These are phyloP conservation scores for Fusarium verticillioides DNA, from an alignment of 2,329 filamentous ascomycete genomes.

Conservation along the genomic window DNA sequence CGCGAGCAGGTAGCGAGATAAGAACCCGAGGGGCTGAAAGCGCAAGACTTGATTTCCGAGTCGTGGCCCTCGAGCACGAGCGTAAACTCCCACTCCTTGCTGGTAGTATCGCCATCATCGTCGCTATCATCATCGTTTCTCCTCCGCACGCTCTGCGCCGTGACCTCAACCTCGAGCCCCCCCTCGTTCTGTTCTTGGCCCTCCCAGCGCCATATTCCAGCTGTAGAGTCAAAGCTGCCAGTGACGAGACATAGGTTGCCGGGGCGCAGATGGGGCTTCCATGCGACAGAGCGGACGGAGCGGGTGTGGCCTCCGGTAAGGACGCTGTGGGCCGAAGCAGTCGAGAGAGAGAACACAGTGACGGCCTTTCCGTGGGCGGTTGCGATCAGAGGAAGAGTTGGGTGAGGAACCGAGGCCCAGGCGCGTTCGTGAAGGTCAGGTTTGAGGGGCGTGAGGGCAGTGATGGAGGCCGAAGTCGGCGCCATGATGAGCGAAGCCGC, in stretches of 20 bases:
- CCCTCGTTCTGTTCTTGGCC: conserved; percentile 53
- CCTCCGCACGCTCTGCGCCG: conserved; percentile 34
- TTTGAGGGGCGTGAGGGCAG: conserved; percentile 61
- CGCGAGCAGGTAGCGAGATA: conserved; percentile 90
- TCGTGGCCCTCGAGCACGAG: conserved; percentile 95
- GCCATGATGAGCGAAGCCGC: conserved; percentile 34
- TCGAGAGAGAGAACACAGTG: conserved; percentile 87
- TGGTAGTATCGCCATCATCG: conserved; percentile 62
- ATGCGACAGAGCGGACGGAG: conserved; percentile 84
- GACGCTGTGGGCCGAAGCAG: conserved; percentile 80
- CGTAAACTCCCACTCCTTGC: conserved; percentile 91
- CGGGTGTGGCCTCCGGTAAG: conserved; percentile 91
- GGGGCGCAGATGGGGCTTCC: conserved; percentile 78
- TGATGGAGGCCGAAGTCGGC: conserved; percentile 49
- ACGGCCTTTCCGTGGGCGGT: conserved; percentile 89
- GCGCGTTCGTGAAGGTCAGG: conserved; percentile 75
- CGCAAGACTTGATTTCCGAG: conserved; percentile 86
- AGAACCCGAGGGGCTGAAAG: conserved; percentile 78
- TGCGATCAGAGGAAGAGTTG: conserved; percentile 86
- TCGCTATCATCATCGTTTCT: conserved; percentile 41
- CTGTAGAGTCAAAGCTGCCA: conserved; percentile 92
- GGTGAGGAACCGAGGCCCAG: conserved; percentile 89
- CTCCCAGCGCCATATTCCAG: conserved; percentile 82
- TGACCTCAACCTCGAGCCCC: conserved; percentile 58
- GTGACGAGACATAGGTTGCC: conserved; percentile 83